A percentile compares a stretch with the other conserved stretches of the same genome.
Conservation (phyloP, 2,329 filamentous ascomycete species). For the Microcyclospora tardicrescens region DNA sequence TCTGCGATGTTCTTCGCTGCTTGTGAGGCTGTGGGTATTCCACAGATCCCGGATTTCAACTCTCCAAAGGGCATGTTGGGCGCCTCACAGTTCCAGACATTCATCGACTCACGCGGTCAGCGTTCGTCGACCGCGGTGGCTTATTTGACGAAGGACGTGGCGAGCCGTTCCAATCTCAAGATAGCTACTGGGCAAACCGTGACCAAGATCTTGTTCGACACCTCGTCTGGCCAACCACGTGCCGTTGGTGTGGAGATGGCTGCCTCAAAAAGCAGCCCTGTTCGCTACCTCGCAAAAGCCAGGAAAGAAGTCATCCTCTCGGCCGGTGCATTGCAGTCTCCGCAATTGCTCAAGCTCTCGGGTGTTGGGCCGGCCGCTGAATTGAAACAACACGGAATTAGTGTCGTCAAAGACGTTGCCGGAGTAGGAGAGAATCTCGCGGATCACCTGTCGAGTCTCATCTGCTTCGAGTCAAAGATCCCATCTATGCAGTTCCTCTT, state of each 20-base stretch:
- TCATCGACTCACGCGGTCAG: conserved; percentile 12
- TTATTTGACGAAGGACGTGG: conserved; percentile 10
- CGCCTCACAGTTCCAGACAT: conserved; percentile 8
- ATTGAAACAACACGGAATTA: conserved; percentile 26
- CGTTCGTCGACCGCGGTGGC: conserved; percentile 10
- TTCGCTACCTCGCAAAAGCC: conserved; percentile 8
- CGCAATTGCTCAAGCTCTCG: conserved; percentile 45
- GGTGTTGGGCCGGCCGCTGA: conserved; percentile 39
- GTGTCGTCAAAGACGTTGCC: conserved; percentile 10
- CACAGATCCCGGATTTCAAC: conserved; percentile 9
- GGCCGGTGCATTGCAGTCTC: conserved; percentile 45
- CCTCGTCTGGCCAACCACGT: conserved; percentile 5
- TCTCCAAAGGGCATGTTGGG: conserved; percentile 8
- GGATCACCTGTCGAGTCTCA: conserved; percentile 11
- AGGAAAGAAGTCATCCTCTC: conserved; percentile 42
- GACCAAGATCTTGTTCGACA: conserved; percentile 11
- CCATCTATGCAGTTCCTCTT: conserved; percentile 4
- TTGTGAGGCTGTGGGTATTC: conserved; percentile 11
- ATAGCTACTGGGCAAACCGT: conserved; percentile 11
- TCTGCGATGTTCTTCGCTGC: conserved; percentile 7
- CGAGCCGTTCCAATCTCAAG: conserved; percentile 8
- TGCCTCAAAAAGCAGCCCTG: conserved; percentile 5
- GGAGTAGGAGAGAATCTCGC: conserved; percentile 19
- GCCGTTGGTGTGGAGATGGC: conserved; percentile 12
- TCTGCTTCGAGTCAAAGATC: conserved; percentile 31